Conservation (phyloP, 495 filamentous ascomycete genomes). For the Penicillium mononematosum region DNA sequence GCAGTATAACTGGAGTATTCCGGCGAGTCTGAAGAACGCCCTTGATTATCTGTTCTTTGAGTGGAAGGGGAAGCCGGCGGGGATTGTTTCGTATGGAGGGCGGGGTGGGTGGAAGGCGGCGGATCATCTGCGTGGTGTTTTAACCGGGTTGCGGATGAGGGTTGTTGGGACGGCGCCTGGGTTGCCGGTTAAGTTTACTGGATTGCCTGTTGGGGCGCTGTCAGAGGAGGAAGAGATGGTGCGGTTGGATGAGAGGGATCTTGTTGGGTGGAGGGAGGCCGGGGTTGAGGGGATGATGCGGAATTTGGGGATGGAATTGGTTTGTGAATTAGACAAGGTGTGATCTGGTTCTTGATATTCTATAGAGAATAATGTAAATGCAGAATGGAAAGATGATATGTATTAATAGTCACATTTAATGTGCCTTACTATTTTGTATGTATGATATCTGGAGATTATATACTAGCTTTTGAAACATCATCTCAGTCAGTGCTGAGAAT, state of each 20-base stretch:
- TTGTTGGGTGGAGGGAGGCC: conserved; percentile 26
- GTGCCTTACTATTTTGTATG: neutral
- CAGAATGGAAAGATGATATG: neutral
- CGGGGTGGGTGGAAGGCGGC: conserved; percentile 45
- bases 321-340: conserved; percentile 31
- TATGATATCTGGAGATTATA: neutral
- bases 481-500: conserved; percentile 22
- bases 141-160: conserved; percentile 26
- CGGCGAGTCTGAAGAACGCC: conserved; percentile 60
- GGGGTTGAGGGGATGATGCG: conserved; percentile 31
- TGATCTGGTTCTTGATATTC: neutral
- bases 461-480: neutral
- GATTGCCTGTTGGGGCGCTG: conserved; percentile 22
- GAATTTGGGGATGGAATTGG: conserved; percentile 32
- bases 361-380: neutral
- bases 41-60: conserved; percentile 61
- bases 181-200: conserved; percentile 22
- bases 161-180: conserved; percentile 27
- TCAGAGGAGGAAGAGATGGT: conserved; percentile 23
- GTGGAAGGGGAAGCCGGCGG: conserved; percentile 58
- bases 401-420: neutral
- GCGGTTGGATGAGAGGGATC: conserved; percentile 24
- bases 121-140: conserved; percentile 24
- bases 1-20: conserved; percentile 55
- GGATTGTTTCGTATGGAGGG: conserved; percentile 56